A percentile compares a stretch with the other conserved stretches of the same genome.
phyloP scores from a whole-genome alignment of 495 filamentous ascomycete genomes.

The Tuber calosporum region DNA sequence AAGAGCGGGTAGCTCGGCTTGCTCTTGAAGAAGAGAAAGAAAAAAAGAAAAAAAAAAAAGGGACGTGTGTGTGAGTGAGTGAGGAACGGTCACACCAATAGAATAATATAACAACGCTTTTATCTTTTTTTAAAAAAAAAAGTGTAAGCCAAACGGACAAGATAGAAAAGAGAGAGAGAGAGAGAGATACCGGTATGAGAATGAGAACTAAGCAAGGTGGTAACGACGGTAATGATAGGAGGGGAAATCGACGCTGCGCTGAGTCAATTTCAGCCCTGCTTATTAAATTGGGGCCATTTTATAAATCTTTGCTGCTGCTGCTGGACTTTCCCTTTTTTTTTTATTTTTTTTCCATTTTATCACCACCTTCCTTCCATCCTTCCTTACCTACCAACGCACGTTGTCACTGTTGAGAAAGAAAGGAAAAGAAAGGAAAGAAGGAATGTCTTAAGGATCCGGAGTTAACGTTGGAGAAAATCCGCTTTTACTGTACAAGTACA shows the following conservation, averaged over 20 bases:
- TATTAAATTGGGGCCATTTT: background rate
- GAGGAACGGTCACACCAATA: background rate
- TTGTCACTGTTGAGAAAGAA: background rate
- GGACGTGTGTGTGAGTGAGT: background rate
- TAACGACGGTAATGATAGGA: background rate
- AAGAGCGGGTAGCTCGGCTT: background rate
- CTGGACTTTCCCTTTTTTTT: background rate
- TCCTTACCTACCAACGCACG: too few relatives aligned
- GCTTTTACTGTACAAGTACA: too few relatives aligned
- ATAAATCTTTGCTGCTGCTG: background rate
- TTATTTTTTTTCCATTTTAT: background rate
- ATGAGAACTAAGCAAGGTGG: background rate
- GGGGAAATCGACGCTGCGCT: background rate
- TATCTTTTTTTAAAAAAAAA: background rate
- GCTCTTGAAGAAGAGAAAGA: background rate
- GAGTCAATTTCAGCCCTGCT: conserved; percentile 4
- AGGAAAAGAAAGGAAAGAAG: background rate
- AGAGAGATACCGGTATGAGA: too few relatives aligned
- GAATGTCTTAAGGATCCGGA: too few relatives aligned
- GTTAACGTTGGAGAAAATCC: background rate
- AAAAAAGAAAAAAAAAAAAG: background rate
- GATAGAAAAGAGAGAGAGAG: background rate
- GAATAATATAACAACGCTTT: background rate
- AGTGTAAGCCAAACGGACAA: background rate
- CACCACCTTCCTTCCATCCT: too few relatives aligned